These are phyloP conservation scores for Batkoa obscura DNA, from an alignment of 371 early-diverging fungal genomes.

Conservation along the genomic window DNA sequence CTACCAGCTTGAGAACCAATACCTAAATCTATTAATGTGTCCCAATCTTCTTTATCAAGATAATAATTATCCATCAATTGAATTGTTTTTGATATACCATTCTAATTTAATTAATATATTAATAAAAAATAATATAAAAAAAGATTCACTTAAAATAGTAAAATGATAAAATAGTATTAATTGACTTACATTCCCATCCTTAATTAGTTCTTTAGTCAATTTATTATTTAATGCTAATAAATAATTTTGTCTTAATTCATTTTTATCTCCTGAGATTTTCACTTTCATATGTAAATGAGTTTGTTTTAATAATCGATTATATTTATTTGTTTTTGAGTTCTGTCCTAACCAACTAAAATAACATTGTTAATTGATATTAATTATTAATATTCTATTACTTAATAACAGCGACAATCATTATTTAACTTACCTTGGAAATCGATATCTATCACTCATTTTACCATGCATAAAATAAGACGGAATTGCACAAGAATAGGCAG, in stretches of 20 bases:
- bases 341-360: slow-evolving; percentile 74
- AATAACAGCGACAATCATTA: no score
- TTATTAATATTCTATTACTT: no score
- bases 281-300: slow-evolving; percentile 67
- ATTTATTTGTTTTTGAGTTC: slow-evolving; percentile 66
- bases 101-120: slow-evolving; percentile 11
- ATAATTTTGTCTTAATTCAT: slow-evolving; percentile 67
- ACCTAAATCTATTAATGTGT: slow-evolving; percentile 60
- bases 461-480: slow-evolving; percentile 71
- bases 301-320: slow-evolving; percentile 49
- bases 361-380: not conserved
- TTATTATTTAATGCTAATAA: slow-evolving; percentile 48
- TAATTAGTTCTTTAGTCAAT: slow-evolving; percentile 36
- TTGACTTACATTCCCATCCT: slow-evolving; percentile 25
- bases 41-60: slow-evolving; percentile 73
- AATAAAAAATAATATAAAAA: slow-evolving; percentile 7
- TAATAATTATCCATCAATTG: slow-evolving; percentile 76
- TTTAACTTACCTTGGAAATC: slow-evolving; percentile 12
- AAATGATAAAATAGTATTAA: no score
- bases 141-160: no score
- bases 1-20: slow-evolving; percentile 22
- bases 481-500: slow-evolving; percentile 67
- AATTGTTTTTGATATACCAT: slow-evolving; percentile 52
- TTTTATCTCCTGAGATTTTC: slow-evolving; percentile 60
- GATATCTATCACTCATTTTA: slow-evolving; percentile 13